phyloP scores from a whole-genome alignment of 2,329 filamentous ascomycete genomes.

The Colletotrichum lindemuthianum region DNA sequence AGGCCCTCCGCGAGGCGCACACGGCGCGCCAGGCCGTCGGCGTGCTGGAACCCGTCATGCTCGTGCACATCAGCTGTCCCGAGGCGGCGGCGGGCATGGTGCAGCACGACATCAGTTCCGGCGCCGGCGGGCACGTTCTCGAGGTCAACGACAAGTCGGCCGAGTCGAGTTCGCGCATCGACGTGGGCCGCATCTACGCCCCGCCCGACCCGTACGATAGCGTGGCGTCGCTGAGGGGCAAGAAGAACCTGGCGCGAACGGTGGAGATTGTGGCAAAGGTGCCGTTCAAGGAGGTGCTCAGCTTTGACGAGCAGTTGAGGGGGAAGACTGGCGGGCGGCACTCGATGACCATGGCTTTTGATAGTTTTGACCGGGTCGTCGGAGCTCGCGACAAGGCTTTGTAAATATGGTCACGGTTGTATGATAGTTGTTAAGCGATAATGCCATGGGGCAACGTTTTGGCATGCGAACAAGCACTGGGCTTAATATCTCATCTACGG shows the following conservation, averaged over 20 bases:
- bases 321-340: constrained; percentile 87
- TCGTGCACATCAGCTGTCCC: constrained; percentile 85
- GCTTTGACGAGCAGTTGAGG: constrained; percentile 88
- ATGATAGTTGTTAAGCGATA: background rate
- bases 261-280: constrained; percentile 84
- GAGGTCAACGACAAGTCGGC: constrained; percentile 70
- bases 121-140: constrained; percentile 77
- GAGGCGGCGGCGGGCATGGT: constrained; percentile 84
- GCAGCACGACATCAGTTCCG: constrained; percentile 81
- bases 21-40: constrained; percentile 61
- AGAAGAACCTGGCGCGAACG: constrained; percentile 59
- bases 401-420: constrained; percentile 36
- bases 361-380: constrained; percentile 65
- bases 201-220: constrained; percentile 84
- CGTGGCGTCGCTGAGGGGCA: constrained; percentile 64
- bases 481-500: too few relatives aligned
- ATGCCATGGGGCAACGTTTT: background rate
- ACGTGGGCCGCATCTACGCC: constrained; percentile 81
- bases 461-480: too few relatives aligned
- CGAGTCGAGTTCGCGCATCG: constrained; percentile 61
- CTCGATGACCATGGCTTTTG: constrained; percentile 67
- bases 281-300: constrained; percentile 95
- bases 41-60: constrained; percentile 95
- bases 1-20: constrained; percentile 72
- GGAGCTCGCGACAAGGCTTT: constrained; percentile 63